These are phyloP conservation scores for Raddia guianensis DNA, from an alignment of 176 grass and related monocot genomes.

Conservation along the genomic window DNA sequence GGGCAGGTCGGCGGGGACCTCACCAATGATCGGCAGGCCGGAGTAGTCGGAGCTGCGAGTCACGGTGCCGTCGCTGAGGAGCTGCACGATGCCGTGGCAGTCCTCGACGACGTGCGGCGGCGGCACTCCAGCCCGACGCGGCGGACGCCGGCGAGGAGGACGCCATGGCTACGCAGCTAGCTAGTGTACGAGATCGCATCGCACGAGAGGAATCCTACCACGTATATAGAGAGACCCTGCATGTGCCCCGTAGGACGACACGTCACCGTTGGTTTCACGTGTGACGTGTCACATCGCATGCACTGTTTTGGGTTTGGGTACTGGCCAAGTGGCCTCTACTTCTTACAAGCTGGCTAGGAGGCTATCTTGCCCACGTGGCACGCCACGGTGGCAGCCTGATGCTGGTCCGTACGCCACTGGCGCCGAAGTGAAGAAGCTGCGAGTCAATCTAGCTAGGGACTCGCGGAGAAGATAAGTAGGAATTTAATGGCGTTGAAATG, in stretches of 20 bases:
- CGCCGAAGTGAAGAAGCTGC: not conserved
- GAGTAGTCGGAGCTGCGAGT: slow-evolving; percentile 33
- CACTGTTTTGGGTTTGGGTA: not conserved
- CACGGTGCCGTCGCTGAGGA: slow-evolving; percentile 57
- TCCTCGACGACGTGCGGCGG: slow-evolving; percentile 48
- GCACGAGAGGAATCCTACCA: too few relatives aligned
- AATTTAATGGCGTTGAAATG: not conserved
- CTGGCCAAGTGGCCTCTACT: not conserved
- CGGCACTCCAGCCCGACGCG: not conserved
- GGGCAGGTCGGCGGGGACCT: slow-evolving; percentile 34
- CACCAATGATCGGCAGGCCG: not conserved
- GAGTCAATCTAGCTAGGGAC: too few relatives aligned
- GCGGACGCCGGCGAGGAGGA: slow-evolving; percentile 1
- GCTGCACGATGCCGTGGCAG: slow-evolving; percentile 51
- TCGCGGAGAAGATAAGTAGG: not conserved
- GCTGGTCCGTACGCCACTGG: not conserved
- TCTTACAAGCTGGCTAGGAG: too few relatives aligned
- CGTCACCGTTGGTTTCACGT: not conserved
- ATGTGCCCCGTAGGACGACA: not conserved
- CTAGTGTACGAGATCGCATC: not conserved
- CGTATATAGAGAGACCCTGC: too few relatives aligned
- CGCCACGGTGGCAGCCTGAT: not conserved
- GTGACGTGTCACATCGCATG: not conserved
- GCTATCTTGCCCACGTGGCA: not conserved
- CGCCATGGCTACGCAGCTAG: not conserved